phyloP scores from a whole-genome alignment of 495 filamentous ascomycete species.

The Trichoderma parareesei region DNA sequence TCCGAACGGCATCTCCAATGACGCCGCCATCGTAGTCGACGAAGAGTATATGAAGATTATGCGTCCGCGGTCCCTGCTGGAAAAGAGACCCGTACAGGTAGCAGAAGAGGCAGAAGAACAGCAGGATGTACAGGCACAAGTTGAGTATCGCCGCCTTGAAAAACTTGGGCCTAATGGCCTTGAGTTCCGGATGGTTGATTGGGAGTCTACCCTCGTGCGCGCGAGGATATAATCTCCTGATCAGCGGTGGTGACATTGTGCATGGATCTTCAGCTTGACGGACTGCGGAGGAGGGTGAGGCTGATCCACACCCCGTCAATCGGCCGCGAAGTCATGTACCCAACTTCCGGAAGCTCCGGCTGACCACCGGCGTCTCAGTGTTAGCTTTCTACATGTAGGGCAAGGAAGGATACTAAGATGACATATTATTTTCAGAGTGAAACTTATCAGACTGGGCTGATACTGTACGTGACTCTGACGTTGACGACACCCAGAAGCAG shows the following conservation, averaged over 20 bases:
- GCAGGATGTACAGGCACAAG: constrained; percentile 25
- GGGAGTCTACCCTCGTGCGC: background rate
- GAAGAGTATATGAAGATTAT: constrained; percentile 37
- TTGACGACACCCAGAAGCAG: no score
- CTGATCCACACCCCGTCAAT: background rate
- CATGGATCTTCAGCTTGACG: background rate
- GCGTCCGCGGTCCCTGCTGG: constrained; percentile 28
- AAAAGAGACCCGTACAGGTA: constrained; percentile 42
- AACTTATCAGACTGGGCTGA: no score
- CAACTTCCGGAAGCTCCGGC: background rate
- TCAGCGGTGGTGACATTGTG: background rate
- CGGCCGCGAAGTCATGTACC: background rate
- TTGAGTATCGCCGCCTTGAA: constrained; percentile 13
- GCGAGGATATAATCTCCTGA: background rate
- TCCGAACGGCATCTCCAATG: constrained; percentile 33
- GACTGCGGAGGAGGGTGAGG: background rate
- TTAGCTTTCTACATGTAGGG: no score
- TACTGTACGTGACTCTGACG: no score
- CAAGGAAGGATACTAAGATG: no score
- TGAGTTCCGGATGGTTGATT: background rate
- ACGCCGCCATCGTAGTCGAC: constrained; percentile 46
- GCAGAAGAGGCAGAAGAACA: constrained; percentile 39
- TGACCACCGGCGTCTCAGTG: background rate
- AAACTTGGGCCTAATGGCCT: background rate
- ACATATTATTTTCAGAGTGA: no score